Base-by-base conservation (phyloP, 1,139 yeast genomes). In the Candida gigantensis region DNA sequence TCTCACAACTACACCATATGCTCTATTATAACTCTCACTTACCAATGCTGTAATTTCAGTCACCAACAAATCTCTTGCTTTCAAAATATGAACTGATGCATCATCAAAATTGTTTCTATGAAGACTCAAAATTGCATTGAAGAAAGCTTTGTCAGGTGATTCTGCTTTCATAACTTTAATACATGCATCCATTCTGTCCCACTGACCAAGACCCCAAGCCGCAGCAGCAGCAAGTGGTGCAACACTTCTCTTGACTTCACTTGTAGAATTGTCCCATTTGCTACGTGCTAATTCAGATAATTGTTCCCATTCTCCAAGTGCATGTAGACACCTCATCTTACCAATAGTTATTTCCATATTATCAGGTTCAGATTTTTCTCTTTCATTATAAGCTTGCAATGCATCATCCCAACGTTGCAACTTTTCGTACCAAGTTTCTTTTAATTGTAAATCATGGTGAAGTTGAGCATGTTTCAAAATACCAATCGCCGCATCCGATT, bases 191-290 rank as follows among this genome's bases (percentile, higher is more conserved):
- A 94, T 90, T 52, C 88, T 74, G 51, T 89, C 97, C 98, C 98
- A 94, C 57, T 88, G 94, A 2, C 92, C 92, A 33, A 92, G 69
- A n/a, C 97, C 97, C 98, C 98, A 92, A 1, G 97, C 88, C 1
- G 98, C 97, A 2, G 97, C 97, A 0, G 97, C 98, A 0, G 98
- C 98, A 37, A 94, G 66, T 1, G 98, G 98, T 1, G 98, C 97
- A 47, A 94, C 90, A n/a, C 83, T 79, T 42, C 96, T 69, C 51
- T 82, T 77, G 34, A 80, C 80, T 18, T 87, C 96, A 32, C 80
- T 74, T 3, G 85, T 68, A 1, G 95, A 78, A 30, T 71, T 71
- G 19, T 68, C 71, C 98, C 98, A 94, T 54, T 86, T 87, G 32
- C 82, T 84, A 49, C 81, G 84, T 0, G 97, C 96, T 39, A 92